Percentiles rank a stretch among this genome's conserved stretches.
Evolutionary conservation across 2,329 filamentous ascomycete genomes (phyloP).

Genomic region (Botrytis hyacinthi): DNA sequence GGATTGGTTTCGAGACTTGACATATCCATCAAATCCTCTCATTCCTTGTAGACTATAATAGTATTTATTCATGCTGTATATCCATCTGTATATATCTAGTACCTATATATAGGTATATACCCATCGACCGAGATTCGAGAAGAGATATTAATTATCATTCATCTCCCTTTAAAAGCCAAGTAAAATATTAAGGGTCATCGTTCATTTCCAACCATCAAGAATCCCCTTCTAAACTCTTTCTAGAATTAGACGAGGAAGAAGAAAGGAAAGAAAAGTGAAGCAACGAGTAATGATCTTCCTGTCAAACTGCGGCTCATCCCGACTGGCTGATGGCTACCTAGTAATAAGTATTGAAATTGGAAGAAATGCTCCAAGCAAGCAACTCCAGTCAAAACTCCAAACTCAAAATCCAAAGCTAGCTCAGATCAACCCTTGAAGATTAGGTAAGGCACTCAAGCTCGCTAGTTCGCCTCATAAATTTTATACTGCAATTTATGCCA

Average conservation of each 20-base stretch:
- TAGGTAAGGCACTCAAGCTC: constrained; percentile 13
- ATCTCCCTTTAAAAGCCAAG: neutral
- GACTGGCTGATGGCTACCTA: constrained; percentile 21
- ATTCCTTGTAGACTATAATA: neutral
- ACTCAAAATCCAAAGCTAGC: neutral
- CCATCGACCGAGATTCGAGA: neutral
- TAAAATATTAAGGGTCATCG: neutral
- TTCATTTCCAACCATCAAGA: neutral
- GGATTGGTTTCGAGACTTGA: neutral
- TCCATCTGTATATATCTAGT: neutral
- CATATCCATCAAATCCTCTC: neutral
- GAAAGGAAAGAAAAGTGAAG: constrained; percentile 27
- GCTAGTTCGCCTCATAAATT: constrained; percentile 24
- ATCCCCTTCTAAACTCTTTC: neutral
- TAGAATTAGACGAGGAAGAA: neutral
- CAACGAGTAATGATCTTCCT: constrained; percentile 30
- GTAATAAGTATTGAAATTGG: neutral
- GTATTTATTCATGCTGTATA: neutral
- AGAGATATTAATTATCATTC: neutral
- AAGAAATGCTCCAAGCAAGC: neutral
- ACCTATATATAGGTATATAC: neutral
- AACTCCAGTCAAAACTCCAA: neutral
- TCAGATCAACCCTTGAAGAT: neutral
- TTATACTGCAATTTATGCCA: neutral
- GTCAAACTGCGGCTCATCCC: constrained; percentile 23